Conservation (phyloP, 192 early-diverging fungal genomes). For the Funneliformis mosseae region DNA sequence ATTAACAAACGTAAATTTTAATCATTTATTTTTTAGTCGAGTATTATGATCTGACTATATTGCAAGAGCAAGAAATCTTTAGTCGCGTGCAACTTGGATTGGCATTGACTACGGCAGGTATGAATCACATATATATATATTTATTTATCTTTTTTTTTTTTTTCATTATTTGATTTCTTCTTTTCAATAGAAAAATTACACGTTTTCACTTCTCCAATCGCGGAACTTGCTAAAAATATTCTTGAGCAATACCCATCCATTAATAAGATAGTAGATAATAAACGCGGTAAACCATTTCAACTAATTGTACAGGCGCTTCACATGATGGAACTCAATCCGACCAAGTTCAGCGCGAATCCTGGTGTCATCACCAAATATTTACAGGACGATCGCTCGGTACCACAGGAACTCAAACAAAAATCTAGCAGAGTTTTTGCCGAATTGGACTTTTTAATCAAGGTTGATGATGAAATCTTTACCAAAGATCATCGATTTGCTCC, state of each 20-base stretch:
- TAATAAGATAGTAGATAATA: slow-evolving; percentile 10
- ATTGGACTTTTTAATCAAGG: slow-evolving; percentile 8
- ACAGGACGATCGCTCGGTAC: slow-evolving; percentile 9
- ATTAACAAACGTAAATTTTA: too few species aligned
- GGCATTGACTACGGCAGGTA: slow-evolving; percentile 33
- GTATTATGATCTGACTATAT: slow-evolving; percentile 29
- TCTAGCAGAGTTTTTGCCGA: neutral
- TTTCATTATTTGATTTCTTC: neutral
- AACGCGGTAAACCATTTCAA: slow-evolving; percentile 23
- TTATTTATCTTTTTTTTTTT: neutral
- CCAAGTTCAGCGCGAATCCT: neutral
- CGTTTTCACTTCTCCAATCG: slow-evolving; percentile 27
- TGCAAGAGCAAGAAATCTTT: slow-evolving; percentile 38
- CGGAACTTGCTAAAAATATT: slow-evolving; percentile 15
- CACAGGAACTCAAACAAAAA: neutral
- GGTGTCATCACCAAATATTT: slow-evolving; percentile 15
- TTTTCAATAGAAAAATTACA: slow-evolving; percentile 30
- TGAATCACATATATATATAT: neutral
- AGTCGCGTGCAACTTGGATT: slow-evolving; percentile 38
- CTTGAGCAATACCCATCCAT: neutral
- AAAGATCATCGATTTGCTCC: slow-evolving; percentile 9
- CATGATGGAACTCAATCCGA: slow-evolving; percentile 21
- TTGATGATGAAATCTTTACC: slow-evolving; percentile 12
- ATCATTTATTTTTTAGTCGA: slow-evolving; percentile 22
- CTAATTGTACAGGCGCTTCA: slow-evolving; percentile 24